Evolutionary conservation across 2,329 filamentous ascomycete species (phyloP), one percentile per base, ranked within the genome.

Genomic region (Scedosporium apiospermum): DNA sequence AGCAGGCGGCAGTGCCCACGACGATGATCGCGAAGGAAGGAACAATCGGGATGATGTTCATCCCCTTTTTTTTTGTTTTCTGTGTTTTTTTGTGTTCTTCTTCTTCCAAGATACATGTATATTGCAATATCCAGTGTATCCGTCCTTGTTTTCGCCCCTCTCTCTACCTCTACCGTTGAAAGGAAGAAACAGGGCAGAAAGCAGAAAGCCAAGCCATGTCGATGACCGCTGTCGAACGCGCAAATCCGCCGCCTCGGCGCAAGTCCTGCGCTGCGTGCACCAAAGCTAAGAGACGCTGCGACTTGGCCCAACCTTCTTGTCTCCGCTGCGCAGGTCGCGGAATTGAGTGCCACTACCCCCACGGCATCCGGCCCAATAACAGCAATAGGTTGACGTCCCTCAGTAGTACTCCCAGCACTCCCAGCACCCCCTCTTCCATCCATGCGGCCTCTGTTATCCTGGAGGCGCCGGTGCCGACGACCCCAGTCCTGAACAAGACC

Each of bases 241-340:
- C 65, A 27, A 80, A 79, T 70, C 78, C 77, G 41, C 80, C 75
- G 55, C 76, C 76, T 4, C 71, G 78, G 63, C 80, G 82, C 57
- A 86, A 84, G 71, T 82, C 84, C 3, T 87, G 83, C 67, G 73
- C 76, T 3, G 77, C 79, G 27, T 86, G 84, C 71, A 82, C 78
- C 58, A 79, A 77, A 66, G 77, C 82, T 26, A 86, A 86, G 69
- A 77, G 83, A 14, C 80, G 79, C 58, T 86, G 84, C 69, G 80
- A 83, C 65, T 76, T 81, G 44, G 76, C 75, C 18, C 68, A 76
- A 14, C 83, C 83, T 1, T 68, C 75, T 12, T 87, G 84, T 66
- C 70, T 77, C 16, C 77, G 84, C 53, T 87, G 84, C 67, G 68
- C 71, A 0, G 77, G 78, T 63, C 77, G 81, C 30, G 71, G 72